phyloP scores from a whole-genome alignment of 805 yeast genomes.

The Yarrowia yakushimensis region DNA sequence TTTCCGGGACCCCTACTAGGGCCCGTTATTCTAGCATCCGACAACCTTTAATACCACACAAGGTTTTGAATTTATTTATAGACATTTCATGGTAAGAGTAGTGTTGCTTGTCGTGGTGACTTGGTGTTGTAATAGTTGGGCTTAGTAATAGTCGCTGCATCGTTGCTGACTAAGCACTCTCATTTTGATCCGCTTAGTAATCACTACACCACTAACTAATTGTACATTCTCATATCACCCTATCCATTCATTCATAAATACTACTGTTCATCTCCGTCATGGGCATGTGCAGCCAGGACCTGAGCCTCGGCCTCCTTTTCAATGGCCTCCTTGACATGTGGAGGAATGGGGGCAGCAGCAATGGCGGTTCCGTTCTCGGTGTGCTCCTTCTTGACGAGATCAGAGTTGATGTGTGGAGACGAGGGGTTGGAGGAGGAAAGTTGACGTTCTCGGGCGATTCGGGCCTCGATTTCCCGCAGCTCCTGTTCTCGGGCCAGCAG shows the following conservation, averaged over 20 bases:
- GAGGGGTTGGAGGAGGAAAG: conserved; percentile 23
- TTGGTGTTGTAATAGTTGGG: too few relatives aligned
- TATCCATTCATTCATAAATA: conserved; percentile 4
- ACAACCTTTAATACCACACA: neutral
- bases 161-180: too few relatives aligned
- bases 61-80: conserved; percentile 21
- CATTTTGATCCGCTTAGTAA: too few relatives aligned
- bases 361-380: neutral
- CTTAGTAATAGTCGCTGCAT: too few relatives aligned
- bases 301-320: conserved; percentile 23
- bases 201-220: too few relatives aligned
- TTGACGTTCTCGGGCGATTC: conserved; percentile 31
- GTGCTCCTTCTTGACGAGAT: conserved; percentile 16
- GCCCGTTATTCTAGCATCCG: neutral
- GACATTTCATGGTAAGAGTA: neutral
- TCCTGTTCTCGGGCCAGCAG: conserved; percentile 42
- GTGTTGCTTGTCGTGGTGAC: too few relatives aligned
- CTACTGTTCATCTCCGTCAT: conserved; percentile 5
- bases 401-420: conserved; percentile 16
- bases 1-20: conserved; percentile 22
- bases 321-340: conserved; percentile 19
- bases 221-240: too few relatives aligned
- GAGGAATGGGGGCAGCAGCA: conserved; percentile 7
- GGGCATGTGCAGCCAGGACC: conserved; percentile 20
- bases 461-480: conserved; percentile 41